These are phyloP conservation scores for Rhododendron mucronatum DNA, from an alignment of 148 eudicot genomes.

Conservation along the genomic window DNA sequence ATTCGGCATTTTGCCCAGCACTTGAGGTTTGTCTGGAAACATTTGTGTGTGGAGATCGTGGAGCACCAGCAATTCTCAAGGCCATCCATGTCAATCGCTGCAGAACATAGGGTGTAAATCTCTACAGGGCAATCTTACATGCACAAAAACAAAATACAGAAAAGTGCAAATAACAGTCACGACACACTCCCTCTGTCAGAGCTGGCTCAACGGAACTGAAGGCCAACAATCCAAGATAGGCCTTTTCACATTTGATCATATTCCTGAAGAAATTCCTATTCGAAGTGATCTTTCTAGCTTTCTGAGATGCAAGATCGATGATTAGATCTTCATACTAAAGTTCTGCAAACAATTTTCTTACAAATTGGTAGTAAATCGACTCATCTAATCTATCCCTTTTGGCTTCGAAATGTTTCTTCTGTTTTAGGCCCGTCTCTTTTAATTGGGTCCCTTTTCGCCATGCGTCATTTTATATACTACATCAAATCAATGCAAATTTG, in stretches of 20 bases:
- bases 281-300: neutral
- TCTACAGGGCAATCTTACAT: neutral
- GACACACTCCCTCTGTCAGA: neutral
- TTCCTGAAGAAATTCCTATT: neutral
- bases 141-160: neutral
- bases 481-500: neutral
- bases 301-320: neutral
- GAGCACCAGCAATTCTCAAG: constrained; percentile 13
- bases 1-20: neutral
- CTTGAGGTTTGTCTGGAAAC: neutral
- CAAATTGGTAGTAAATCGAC: neutral
- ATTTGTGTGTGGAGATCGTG: constrained; percentile 13
- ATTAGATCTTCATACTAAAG: neutral
- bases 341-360: neutral
- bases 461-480: too few relatives aligned
- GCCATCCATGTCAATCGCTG: constrained; percentile 19
- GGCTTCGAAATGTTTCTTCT: neutral
- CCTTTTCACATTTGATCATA: neutral
- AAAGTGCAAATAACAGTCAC: neutral
- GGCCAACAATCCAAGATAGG: neutral
- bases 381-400: neutral
- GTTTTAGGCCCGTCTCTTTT: neutral
- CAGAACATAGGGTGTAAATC: neutral
- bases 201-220: neutral
- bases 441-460: too few relatives aligned